Evolutionary conservation across 73 alveolate genomes (phyloP).

Genomic region (Tetrahymena malaccensis): DNA sequence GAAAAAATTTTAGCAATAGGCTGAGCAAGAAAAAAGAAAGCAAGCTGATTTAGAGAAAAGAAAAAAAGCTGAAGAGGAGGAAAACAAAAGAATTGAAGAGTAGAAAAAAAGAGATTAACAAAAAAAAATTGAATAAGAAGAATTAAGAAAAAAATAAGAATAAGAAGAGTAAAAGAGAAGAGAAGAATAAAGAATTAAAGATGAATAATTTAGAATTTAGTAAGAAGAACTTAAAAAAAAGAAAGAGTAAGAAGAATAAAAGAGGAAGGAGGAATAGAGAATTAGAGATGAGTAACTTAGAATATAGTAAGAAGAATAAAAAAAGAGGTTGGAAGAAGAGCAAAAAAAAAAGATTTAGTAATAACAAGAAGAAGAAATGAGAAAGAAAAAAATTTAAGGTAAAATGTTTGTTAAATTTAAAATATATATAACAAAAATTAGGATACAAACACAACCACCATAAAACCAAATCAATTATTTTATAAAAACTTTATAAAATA

Average conservation of each 20-base stretch:
- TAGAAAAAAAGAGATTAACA: background rate
- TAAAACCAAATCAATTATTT: too few relatives aligned
- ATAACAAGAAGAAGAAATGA: background rate
- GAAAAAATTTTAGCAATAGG: background rate
- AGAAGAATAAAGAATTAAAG: background rate
- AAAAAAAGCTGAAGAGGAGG: constrained; percentile 5
- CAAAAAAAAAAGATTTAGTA: background rate
- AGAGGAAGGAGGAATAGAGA: background rate
- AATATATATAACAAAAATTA: too few relatives aligned
- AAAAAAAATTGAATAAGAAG: background rate
- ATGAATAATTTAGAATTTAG: background rate
- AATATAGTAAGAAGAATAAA: background rate
- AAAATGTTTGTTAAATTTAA: background rate
- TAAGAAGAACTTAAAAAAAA: background rate
- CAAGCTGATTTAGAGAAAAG: constrained; percentile 17
- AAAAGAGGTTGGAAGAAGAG: background rate
- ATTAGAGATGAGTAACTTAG: constrained; percentile 17
- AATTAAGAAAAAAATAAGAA: background rate
- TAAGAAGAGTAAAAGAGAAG: constrained; percentile 9
- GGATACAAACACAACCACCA: too few relatives aligned
- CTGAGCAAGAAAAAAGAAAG: constrained; percentile 29
- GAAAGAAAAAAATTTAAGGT: background rate
- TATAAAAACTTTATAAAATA: too few relatives aligned
- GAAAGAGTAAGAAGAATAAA: background rate
- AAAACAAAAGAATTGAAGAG: constrained; percentile 12